A percentile compares a stretch with the other conserved stretches of the same genome.
Evolutionary conservation across 805 yeast species (phyloP).

Genomic region (Saccharomycopsis sp.): DNA sequence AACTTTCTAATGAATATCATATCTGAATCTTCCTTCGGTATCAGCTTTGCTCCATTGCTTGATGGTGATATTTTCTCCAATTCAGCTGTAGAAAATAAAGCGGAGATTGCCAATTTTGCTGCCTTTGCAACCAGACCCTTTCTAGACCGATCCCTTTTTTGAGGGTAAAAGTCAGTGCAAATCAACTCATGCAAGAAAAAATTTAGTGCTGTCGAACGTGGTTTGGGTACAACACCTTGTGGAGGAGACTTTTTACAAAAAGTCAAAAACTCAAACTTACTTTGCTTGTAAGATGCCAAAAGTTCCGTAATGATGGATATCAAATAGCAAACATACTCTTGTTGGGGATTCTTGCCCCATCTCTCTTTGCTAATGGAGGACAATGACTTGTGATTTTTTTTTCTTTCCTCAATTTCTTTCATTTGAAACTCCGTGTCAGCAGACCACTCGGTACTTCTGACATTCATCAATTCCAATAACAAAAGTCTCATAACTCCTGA

Average conservation of each 20-base stretch:
- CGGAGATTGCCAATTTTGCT: conserved; percentile 51
- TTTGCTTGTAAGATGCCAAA: conserved; percentile 66
- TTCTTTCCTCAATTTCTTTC: conserved; percentile 21
- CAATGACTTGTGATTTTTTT: conserved; percentile 24
- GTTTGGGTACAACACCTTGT: conserved; percentile 37
- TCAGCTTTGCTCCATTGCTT: conserved; percentile 25
- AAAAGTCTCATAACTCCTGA: conserved; percentile 59
- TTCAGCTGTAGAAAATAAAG: conserved; percentile 52
- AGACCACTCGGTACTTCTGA: conserved; percentile 30
- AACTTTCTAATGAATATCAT: conserved; percentile 66
- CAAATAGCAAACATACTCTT: conserved; percentile 58
- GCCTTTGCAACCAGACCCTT: conserved; percentile 49
- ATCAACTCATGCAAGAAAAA: conserved; percentile 68
- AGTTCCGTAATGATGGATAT: conserved; percentile 62
- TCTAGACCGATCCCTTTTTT: conserved; percentile 34
- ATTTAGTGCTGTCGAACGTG: conserved; percentile 69
- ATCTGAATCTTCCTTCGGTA: conserved; percentile 47
- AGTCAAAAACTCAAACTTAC: conserved; percentile 74
- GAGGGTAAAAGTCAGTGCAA: conserved; percentile 39
- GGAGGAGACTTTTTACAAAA: conserved; percentile 49
- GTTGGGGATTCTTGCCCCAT: too few species aligned
- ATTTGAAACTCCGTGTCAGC: too few species aligned
- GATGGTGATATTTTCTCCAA: conserved; percentile 30
- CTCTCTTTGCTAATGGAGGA: too few species aligned
- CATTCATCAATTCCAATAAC: conserved; percentile 55